These are phyloP conservation scores for Fusarium sublunatum DNA, from an alignment of 2,329 filamentous ascomycete species.

Conservation along the genomic window DNA sequence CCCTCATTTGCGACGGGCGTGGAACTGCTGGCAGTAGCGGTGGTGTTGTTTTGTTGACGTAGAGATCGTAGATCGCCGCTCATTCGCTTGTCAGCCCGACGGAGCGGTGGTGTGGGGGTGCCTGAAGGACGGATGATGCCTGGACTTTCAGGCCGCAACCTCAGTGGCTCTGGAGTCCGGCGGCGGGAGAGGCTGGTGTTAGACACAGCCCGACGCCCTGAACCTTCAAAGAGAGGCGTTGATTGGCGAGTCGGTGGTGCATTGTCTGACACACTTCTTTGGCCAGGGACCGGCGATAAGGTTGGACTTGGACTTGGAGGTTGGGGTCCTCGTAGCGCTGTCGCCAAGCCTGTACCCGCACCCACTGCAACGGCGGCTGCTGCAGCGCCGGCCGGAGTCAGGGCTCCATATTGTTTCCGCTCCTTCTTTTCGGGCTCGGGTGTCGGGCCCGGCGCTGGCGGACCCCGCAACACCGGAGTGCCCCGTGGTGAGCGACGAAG, in stretches of 20 bases:
- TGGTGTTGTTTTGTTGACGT: conserved; percentile 53
- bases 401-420: conserved; percentile 48
- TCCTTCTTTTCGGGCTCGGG: conserved; percentile 60
- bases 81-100: conserved; percentile 73
- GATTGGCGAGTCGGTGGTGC: conserved; percentile 34
- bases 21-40: conserved; percentile 43
- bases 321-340: conserved; percentile 26
- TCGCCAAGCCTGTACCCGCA: conserved; percentile 29
- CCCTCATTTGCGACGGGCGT: conserved; percentile 88
- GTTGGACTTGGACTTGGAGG: conserved; percentile 25
- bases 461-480: conserved; percentile 56
- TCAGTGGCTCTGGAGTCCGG: conserved; percentile 64
- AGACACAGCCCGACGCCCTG: conserved; percentile 59
- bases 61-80: conserved; percentile 76
- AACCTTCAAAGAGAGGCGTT: conserved; percentile 40
- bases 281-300: conserved; percentile 17
- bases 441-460: conserved; percentile 51
- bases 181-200: conserved; percentile 65
- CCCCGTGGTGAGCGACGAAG: conserved; percentile 50
- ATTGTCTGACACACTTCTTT: conserved; percentile 55
- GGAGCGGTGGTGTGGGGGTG: conserved; percentile 73
- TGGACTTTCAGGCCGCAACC: conserved; percentile 72
- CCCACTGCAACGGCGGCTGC: conserved; percentile 25
- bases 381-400: conserved; percentile 36
- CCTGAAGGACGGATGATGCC: conserved; percentile 56